These are phyloP conservation scores for Hyaloscypha variabilis DNA, from an alignment of 495 filamentous ascomycete genomes.

Conservation along the genomic window DNA sequence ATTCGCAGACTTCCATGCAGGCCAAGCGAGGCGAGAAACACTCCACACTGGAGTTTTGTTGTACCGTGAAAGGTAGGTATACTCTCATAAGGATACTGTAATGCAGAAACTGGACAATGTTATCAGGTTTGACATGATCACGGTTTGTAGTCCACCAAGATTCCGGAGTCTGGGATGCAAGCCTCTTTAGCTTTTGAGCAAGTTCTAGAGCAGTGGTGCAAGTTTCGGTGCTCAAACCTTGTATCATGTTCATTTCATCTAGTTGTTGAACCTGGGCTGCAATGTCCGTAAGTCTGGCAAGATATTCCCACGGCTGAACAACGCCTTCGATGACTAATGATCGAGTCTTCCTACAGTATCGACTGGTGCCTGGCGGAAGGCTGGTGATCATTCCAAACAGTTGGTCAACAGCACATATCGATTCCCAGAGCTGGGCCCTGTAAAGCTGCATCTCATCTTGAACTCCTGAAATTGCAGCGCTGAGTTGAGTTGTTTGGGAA, in stretches of 20 bases:
- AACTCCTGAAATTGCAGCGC: neutral
- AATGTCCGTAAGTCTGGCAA: constrained; percentile 12
- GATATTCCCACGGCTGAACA: constrained; percentile 15
- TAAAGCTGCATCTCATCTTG: constrained; percentile 9
- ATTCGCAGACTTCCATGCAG: constrained; percentile 23
- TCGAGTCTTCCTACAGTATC: neutral
- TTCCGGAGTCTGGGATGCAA: constrained; percentile 16
- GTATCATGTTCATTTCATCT: constrained; percentile 6
- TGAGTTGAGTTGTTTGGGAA: constrained; percentile 16
- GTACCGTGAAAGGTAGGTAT: constrained; percentile 15
- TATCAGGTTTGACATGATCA: constrained; percentile 10
- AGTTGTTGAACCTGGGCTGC: constrained; percentile 17
- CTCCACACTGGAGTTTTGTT: constrained; percentile 5
- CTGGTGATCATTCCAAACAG: constrained; percentile 13
- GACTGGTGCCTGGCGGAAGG: constrained; percentile 15
- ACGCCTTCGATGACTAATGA: constrained; percentile 2
- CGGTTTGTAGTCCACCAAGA: constrained; percentile 13
- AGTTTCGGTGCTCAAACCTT: constrained; percentile 8
- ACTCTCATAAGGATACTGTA: constrained; percentile 18
- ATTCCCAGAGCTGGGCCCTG: constrained; percentile 22
- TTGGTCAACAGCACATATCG: constrained; percentile 3
- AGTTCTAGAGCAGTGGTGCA: constrained; percentile 17
- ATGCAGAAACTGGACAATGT: constrained; percentile 15
- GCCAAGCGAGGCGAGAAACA: constrained; percentile 16
- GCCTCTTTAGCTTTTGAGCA: constrained; percentile 10